Base-by-base conservation (phyloP, 2,329 filamentous ascomycete genomes). In the Diaporthe sp. region DNA sequence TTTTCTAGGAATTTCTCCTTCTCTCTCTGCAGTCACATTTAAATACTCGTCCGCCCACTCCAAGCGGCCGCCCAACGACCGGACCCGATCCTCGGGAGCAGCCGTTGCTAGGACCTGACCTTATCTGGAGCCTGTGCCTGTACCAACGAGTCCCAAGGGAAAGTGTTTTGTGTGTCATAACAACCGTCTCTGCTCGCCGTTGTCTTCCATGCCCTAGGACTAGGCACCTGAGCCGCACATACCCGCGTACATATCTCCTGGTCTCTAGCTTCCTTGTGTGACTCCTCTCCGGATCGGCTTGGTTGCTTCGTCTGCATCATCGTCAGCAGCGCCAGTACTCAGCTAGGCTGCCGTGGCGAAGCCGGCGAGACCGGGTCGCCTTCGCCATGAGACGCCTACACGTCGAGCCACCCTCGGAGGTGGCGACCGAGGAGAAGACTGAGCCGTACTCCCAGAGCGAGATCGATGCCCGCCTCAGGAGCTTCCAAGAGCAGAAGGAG, bases 381-480 rank as follows among this genome's bases (percentile, higher is more conserved):
- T 72, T 77, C 74, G 79, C 79, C 79, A 90, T 90, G 89, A 84
- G 84, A 79, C 87, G 89, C 77, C 82, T 84, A 78, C 86, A 82
- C 78, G 78, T 81, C 25, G 76, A 78, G 71, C 61, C 71, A 46
- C 62, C 70, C 15, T 62, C 74, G 10, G 77, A 77, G 77, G 79
- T 78, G 62, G 75, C 77, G 65, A 80, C 82, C 34, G 75, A 87
- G 81, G 89, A 91, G 83, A 88, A 86, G 82, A 92, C 90, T 62
- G 89, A 91, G 82, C 88, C 89, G 13, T 90, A 91, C 78, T 89
- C 89, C 13, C 85, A 90, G 77, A 87, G 88, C 68, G 89, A 91
- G 81, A 86, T 91, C 77, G 86, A 89, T 69, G 83, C 86, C 37
- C 88, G 89, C 25, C 82, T 90, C 75, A 85, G 83, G 75, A 83